These are phyloP conservation scores for Gremmenia infestans DNA, from an alignment of 2,329 filamentous ascomycete genomes.

Conservation along the genomic window DNA sequence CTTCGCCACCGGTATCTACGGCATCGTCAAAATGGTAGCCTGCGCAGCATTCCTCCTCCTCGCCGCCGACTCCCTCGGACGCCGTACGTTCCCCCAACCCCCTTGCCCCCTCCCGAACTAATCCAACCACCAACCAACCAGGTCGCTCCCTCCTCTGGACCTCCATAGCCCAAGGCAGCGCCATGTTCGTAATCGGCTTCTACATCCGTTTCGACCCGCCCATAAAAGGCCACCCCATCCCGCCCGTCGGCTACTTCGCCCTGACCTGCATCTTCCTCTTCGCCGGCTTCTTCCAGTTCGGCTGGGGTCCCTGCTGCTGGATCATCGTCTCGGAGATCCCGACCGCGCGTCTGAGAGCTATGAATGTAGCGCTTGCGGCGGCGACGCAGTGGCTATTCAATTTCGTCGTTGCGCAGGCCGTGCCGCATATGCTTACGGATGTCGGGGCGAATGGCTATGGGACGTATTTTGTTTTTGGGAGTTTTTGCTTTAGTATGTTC, in stretches of 20 bases:
- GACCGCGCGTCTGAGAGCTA: constrained; percentile 57
- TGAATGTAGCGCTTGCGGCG: constrained; percentile 64
- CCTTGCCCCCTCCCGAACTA: background rate
- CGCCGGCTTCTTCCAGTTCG: constrained; percentile 64
- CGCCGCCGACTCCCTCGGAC: constrained; percentile 64
- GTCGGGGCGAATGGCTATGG: constrained; percentile 44
- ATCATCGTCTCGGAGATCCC: constrained; percentile 68
- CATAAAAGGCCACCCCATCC: constrained; percentile 46
- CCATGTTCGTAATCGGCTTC: constrained; percentile 68
- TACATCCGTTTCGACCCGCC: constrained; percentile 62
- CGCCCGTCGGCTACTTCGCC: constrained; percentile 63
- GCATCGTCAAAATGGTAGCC: constrained; percentile 62
- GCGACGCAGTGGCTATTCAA: constrained; percentile 72
- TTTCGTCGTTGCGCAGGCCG: constrained; percentile 63
- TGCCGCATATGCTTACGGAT: constrained; percentile 61
- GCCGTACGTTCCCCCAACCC: constrained; percentile 37
- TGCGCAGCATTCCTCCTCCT: constrained; percentile 62
- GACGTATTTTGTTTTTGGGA: constrained; percentile 65
- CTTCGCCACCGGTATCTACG: constrained; percentile 71
- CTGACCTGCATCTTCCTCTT: constrained; percentile 70
- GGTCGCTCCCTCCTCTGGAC: constrained; percentile 54
- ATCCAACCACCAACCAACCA: background rate
- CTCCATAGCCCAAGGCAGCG: constrained; percentile 53
- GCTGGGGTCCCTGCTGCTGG: constrained; percentile 68
- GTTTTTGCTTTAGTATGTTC: constrained; percentile 58